Base-by-base conservation (phyloP, 768 basidiomycete species). In the Russula griseocarnosa region DNA sequence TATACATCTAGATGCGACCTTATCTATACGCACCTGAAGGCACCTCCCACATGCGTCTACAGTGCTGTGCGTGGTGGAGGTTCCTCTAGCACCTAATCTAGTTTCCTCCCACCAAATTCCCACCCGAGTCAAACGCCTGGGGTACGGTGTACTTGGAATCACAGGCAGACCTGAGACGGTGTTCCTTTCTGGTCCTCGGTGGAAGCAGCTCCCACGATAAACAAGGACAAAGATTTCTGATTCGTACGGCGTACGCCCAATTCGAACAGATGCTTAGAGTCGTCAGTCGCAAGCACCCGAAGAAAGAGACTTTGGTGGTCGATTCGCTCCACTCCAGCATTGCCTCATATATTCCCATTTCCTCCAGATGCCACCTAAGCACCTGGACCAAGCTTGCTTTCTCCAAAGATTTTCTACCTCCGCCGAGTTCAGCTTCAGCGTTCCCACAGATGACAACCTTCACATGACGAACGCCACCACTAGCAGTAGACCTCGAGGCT, bases 161-260 rank as follows among this genome's bases (percentile, higher is more conserved):
- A 59, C 34, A 1, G 34, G 36, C 13, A 7, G 2, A 5, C 20
- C 20, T 20, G 28, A 58, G 34, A 36, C 46, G n/a, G 49, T 28
- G 30, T 52, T 60, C 58, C 28, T 3, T 24, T 40, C 52, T 60
- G 49, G 58, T 60, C 49, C 9, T 36, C 57, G 8, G 44, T 26
- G 8, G 57, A 49, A 28, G 47, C 1, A n/a, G 22, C 11, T 28
- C 24, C 34, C 34, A 50, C 6, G 24, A 40, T 36, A 59, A 24
- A 24, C 8, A 16, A 7, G 16, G 36, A 40, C 24, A 24, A 36
- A 50, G 49, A 58, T 18, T n/a, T n/a, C n/a, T n/a, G 56, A 47
- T 49, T 58, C 32, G 22, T 58, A 49, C 47, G 9, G 57, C 47
- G 24, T 49, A 49, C 46, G 9, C n/a, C 20, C 56, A 34, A n/a